Percentiles rank a stretch among this genome's conserved stretches.
Conservation (phyloP, 495 filamentous ascomycete genomes). For the Bombardia bombarda region DNA sequence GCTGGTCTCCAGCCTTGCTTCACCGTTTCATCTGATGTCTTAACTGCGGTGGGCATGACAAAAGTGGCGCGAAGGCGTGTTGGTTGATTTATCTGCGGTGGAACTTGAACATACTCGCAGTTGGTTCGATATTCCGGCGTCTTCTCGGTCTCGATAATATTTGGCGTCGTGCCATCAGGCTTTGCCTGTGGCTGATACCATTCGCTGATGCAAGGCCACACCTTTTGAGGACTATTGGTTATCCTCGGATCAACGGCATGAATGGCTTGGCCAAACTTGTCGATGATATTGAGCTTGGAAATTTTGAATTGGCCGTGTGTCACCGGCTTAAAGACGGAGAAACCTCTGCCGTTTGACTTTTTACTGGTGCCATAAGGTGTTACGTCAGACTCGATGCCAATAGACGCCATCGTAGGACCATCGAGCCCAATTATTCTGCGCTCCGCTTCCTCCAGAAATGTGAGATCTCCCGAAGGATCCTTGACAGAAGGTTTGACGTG, state of each 20-base stretch:
- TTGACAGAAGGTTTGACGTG: slow-evolving; percentile 36
- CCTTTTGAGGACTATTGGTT: slow-evolving; percentile 21
- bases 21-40: too few species aligned
- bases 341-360: background rate
- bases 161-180: slow-evolving; percentile 29
- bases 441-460: slow-evolving; percentile 11
- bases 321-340: slow-evolving; percentile 32
- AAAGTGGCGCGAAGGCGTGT: slow-evolving; percentile 36
- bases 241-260: slow-evolving; percentile 24
- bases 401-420: too few species aligned
- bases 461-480: background rate
- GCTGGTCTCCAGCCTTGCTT: background rate
- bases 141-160: background rate
- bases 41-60: too few species aligned
- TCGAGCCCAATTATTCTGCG: too few species aligned
- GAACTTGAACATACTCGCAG: slow-evolving; percentile 37
- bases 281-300: slow-evolving; percentile 40
- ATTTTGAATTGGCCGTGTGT: slow-evolving; percentile 44
- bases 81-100: slow-evolving; percentile 42
- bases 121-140: background rate
- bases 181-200: slow-evolving; percentile 8
- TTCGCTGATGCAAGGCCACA: slow-evolving; percentile 25
- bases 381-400: slow-evolving; percentile 16
- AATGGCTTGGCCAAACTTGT: slow-evolving; percentile 45
- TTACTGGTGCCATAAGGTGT: slow-evolving; percentile 24